phyloP scores from a whole-genome alignment of 352 stramenopile species.

The Pythium guiyangense region DNA sequence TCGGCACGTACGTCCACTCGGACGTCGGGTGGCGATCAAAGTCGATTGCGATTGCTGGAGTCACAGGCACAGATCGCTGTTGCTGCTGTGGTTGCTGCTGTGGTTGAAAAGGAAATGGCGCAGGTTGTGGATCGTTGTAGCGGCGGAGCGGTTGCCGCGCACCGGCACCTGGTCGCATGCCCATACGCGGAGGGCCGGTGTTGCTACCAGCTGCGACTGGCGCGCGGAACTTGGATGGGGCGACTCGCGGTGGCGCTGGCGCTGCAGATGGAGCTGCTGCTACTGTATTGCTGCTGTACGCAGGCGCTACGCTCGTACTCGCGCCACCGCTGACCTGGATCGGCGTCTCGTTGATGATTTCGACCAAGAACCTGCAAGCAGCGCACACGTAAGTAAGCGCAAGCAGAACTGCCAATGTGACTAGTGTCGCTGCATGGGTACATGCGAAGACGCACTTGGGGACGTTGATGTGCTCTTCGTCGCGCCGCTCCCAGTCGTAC shows the following conservation, averaged over 20 bases:
- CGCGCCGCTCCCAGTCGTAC: conserved; percentile 52
- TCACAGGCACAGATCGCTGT: not conserved
- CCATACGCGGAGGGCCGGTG: conserved; percentile 4
- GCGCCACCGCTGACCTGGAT: conserved; percentile 16
- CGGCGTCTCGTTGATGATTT: conserved; percentile 63
- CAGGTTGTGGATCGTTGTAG: not conserved
- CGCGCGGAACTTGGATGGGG: conserved; percentile 28
- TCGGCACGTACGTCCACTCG: conserved; percentile 53
- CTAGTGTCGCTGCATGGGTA: not conserved
- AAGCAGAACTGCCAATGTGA: not conserved
- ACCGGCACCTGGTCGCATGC: conserved; percentile 12
- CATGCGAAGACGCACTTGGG: conserved; percentile 34
- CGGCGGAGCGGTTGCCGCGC: conserved; percentile 12
- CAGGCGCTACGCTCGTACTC: not conserved
- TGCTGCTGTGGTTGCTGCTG: not conserved
- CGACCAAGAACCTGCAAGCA: conserved; percentile 52
- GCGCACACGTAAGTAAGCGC: not conserved
- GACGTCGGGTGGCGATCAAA: conserved; percentile 55
- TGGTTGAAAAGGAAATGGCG: not conserved
- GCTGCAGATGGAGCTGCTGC: not conserved
- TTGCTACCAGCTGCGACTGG: conserved; percentile 12
- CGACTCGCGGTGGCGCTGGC: not conserved
- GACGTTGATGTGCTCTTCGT: conserved; percentile 53
- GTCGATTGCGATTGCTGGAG: conserved; percentile 26
- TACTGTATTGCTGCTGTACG: not conserved